Evolutionary conservation across 2,329 filamentous ascomycete species (phyloP).

Genomic region (Cladosporium sp.): DNA sequence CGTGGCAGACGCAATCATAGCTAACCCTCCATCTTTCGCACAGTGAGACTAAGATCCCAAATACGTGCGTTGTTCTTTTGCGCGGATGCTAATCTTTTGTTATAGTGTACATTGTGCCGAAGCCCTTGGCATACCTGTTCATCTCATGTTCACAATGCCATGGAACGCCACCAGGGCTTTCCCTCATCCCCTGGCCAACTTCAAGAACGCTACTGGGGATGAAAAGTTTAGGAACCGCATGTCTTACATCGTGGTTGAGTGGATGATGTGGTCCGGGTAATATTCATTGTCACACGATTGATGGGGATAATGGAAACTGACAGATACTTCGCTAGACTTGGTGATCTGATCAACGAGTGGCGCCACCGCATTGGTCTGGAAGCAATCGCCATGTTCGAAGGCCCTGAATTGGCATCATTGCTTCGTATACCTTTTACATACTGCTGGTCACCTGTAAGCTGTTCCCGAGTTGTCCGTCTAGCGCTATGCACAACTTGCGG

Average conservation of each 20-base stretch:
- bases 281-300: background rate
- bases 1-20: no score
- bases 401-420: constrained; percentile 73
- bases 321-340: constrained; percentile 46
- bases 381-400: constrained; percentile 76
- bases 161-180: no score
- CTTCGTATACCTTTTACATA: constrained; percentile 83
- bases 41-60: no score
- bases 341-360: constrained; percentile 75
- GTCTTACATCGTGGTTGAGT: background rate
- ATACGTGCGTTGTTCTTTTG: no score
- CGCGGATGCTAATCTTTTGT: no score
- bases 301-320: background rate
- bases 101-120: no score
- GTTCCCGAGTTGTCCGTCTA: no score
- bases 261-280: background rate
- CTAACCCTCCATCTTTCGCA: no score
- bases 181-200: background rate
- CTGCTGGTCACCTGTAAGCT: constrained; percentile 67
- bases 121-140: no score
- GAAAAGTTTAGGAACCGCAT: background rate
- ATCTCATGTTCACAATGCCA: no score
- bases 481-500: no score
- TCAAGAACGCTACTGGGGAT: background rate
- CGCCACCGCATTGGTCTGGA: constrained; percentile 69